Base-by-base conservation (phyloP, 2,329 filamentous ascomycete genomes). In the Colletotrichum ledebouriae region DNA sequence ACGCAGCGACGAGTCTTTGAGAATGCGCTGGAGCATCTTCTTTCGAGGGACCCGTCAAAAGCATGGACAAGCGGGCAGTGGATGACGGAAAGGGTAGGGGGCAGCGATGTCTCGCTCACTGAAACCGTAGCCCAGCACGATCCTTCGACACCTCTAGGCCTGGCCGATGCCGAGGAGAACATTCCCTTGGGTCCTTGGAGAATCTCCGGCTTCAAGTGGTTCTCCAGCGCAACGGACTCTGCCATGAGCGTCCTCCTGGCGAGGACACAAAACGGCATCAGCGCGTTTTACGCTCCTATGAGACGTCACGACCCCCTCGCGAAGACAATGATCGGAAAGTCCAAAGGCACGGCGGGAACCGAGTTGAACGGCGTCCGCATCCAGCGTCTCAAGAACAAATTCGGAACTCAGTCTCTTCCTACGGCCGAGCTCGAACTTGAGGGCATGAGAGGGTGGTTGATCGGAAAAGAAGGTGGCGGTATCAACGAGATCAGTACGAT, bases 41-140 rank as follows among this genome's bases (percentile, higher is more conserved):
- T 80, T 1, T 87, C 85, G 4, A 80, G 85, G 4, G 82, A 90
- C 25, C 78, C 82, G 0, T 62, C 73, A 0, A 71, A 77, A 17
- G 86, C 87, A 0, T 93, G 90, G 91, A 93, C 90, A 0, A 91
- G 87, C 46, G 90, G 90, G 0, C 91, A 93, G 75, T 93, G 91
- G 91, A 93, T 93, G 91, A 93, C 91, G 0, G 90, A 93, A 72
- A 83, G 90, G 2, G 83, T 84, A 0, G 90, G 90, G 2, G 91
- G 90, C 0, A 91, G 89, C 70, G 91, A 93, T 73, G 89, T 93
- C 1, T 88, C 87, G 3, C 83, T 85, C 42, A 92, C 89, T 0
- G 90, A 93, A 76, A 93, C 90, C 0, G 77, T 86, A 4, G 89
- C 89, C 3, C 37, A 13, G 12, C 22, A 50, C 6, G 56, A 39